Evolutionary conservation across 768 basidiomycete genomes (phyloP), one percentile per base, ranked within the genome.

Genomic region (Multifurca ochricompacta): DNA sequence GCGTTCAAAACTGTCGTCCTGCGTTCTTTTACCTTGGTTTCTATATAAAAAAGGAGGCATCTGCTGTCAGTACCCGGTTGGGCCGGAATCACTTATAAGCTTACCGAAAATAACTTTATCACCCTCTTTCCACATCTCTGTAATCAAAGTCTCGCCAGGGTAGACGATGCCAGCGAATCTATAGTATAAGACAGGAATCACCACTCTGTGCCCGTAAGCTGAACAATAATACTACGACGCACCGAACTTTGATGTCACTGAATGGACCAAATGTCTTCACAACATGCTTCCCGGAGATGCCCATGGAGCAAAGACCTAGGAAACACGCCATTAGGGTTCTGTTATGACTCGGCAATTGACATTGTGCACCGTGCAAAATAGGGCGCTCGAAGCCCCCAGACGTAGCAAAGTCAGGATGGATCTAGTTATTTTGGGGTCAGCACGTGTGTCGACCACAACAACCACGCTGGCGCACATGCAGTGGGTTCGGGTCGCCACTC

Each of bases 61-160:
- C 23, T 11, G 21, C 13, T 34, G 13, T 51, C 31, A 56, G 37
- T 23, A 39, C 30, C 30, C 31, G n/a, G n/a, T 23, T 25, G 11
- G 30, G 8, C 31, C 25, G 23, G 35, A 30, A 40, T 21, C 42
- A 13, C 11, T 21, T 14, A 4, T 7, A 18, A 9, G 78, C 91
- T 67, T 62, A 96, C 92, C 74, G 69, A 99, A 99, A 46, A 97
- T 82, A 51, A 98, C 84, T 70, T 83, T 96, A 57, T 77, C 69
- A 2, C 85, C 89, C 63, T 96, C 92, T 68, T 93, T 96, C 96
- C 96, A 99, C 95, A 98, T 97, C 67, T 91, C 83, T 0, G 95
- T 99, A 13, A 92, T 74, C 48, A 98, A 77, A 2, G 95, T 98
- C 70, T 98, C 93, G 0, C 94, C 95, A 2, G 95, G 96, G 66